Evolutionary conservation across 345 rosid species (phyloP).

Genomic region (Rhizophora mangle): DNA sequence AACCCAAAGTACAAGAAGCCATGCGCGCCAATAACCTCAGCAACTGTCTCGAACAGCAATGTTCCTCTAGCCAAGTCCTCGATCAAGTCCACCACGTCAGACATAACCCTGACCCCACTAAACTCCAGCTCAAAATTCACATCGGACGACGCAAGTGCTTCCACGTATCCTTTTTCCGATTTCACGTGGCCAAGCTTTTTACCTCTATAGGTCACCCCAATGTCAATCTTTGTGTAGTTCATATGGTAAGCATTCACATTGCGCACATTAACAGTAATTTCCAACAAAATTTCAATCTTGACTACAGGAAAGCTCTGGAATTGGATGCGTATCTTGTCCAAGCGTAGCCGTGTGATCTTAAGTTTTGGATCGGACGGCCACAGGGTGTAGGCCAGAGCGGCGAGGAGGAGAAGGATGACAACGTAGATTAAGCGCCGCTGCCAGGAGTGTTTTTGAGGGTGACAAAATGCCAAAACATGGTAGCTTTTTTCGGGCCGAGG

Average conservation of each 20-base stretch:
- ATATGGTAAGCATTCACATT: conserved; percentile 68
- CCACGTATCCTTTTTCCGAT: conserved; percentile 51
- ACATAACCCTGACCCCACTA: conserved; percentile 48
- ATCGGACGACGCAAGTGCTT: conserved; percentile 55
- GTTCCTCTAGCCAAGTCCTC: conserved; percentile 40
- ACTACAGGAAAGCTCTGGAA: conserved; percentile 36
- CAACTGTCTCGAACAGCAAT: conserved; percentile 48
- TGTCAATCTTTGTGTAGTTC: conserved; percentile 50
- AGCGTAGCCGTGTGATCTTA: conserved; percentile 47
- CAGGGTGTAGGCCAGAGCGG: conserved; percentile 37
- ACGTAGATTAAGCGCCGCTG: conserved; percentile 14
- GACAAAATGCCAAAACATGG: conserved; percentile 21
- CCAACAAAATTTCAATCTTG: conserved; percentile 51
- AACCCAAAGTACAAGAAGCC: conserved; percentile 51
- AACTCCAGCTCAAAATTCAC: conserved; percentile 63
- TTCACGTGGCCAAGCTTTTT: conserved; percentile 69
- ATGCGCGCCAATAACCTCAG: conserved; percentile 49
- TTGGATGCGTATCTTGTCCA: conserved; percentile 46
- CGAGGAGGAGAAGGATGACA: conserved; percentile 28
- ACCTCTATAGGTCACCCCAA: conserved; percentile 59
- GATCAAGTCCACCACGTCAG: conserved; percentile 51
- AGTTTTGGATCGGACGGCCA: conserved; percentile 80
- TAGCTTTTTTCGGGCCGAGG: conserved; percentile 22
- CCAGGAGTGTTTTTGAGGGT: not conserved
- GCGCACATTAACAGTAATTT: conserved; percentile 50